phyloP scores from a whole-genome alignment of 306 rosid genomes.

The Myrica gale region DNA sequence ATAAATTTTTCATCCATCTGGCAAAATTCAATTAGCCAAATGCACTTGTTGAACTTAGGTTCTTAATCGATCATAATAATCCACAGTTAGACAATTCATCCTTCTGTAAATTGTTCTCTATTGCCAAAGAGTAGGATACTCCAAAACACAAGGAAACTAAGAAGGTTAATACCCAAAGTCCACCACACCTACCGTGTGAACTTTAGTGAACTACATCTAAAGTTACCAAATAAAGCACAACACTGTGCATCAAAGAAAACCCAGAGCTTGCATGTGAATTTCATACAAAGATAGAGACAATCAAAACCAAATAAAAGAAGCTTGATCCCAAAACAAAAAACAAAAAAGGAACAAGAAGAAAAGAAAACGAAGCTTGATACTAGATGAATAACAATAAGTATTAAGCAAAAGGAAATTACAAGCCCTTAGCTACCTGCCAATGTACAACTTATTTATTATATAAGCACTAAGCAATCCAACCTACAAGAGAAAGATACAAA shows the following conservation, averaged over 20 bases:
- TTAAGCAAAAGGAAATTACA: neutral
- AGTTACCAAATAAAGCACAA: neutral
- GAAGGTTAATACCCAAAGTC: neutral
- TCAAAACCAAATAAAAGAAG: no score
- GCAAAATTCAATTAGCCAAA: neutral
- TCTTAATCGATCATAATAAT: neutral
- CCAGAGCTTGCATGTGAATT: neutral
- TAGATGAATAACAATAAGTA: neutral
- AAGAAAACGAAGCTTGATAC: neutral
- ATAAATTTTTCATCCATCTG: neutral
- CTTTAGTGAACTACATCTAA: neutral
- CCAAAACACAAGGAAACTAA: neutral
- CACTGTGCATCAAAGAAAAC: neutral
- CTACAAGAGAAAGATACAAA: conserved; percentile 33
- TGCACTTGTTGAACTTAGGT: neutral
- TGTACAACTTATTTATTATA: conserved; percentile 48
- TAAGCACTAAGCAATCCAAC: conserved; percentile 52
- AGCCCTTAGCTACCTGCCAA: conserved; percentile 41
- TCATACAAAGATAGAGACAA: no score
- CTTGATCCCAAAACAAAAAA: no score
- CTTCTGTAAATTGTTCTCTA: neutral
- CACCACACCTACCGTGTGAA: neutral
- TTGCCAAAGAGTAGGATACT: neutral
- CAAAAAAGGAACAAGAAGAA: neutral
- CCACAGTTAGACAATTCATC: neutral